Base-by-base conservation (phyloP, 148 eudicot species). In the Suaeda aralocaspica region DNA sequence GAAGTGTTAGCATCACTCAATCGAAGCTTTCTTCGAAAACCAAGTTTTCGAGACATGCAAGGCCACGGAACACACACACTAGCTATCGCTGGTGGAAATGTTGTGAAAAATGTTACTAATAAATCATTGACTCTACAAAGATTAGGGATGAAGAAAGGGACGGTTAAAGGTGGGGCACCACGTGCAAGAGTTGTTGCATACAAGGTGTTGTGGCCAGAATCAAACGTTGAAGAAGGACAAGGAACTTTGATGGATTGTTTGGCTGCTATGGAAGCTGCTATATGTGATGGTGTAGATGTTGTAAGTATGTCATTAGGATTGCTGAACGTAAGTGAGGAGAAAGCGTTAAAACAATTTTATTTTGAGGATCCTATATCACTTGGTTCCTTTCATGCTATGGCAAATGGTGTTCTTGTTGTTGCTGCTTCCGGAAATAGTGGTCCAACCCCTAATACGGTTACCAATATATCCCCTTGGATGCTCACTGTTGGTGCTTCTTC, bases 31-130 rank as follows among this genome's bases (percentile, higher is more conserved):
- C 4, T 16, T 10, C 2, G 0, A 25, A 64, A 13, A 21, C 1
- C n/a, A 0, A 41, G 9, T 11, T 14, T 45, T 36, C 51, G 67
- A 1, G 67, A 64, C 31, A 64, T 42, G 51, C 19, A 10, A 0
- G 67, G 67, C 4, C 67, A 61, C 0, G 66, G 66, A 14, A 26
- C 62, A 6, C 62, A 58, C 36, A 58, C 53, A 16, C 19, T 49
- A 49, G 16, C 53, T 16, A 49, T 19, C 26, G 59, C 59, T 2
- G 59, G 59, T 25, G 59, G 59, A 7, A 56, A 25, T 13, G 31
- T 56, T 1, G 59, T 26, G 4, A 26, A 16, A 16, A 6, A 16
- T 4, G 21, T 49, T 16, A 0, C 5, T 16, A 13, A 49, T 7
- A 19, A 19, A 1, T n/a, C 21, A 16, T 7, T 16, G 4, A 3